Evolutionary conservation across 805 yeast genomes (phyloP).

Genomic region (Yamadazyma sp.): DNA sequence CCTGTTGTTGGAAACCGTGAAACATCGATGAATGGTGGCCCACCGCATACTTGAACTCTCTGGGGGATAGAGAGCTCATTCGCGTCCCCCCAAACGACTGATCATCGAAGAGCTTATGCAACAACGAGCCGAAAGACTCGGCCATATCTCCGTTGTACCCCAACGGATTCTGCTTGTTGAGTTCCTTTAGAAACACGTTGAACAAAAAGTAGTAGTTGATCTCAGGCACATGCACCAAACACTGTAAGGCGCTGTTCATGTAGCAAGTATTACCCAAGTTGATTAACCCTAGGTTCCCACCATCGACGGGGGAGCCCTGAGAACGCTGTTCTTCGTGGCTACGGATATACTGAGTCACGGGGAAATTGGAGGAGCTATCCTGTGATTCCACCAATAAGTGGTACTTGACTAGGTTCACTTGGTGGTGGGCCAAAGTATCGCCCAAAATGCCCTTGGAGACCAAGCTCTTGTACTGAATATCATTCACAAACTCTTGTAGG

Average conservation of each 20-base stretch:
- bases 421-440: conserved; percentile 30
- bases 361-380: conserved; percentile 15
- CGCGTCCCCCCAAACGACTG: neutral
- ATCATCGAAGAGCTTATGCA: conserved; percentile 56
- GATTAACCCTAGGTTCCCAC: conserved; percentile 56
- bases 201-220: conserved; percentile 70
- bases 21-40: conserved; percentile 80
- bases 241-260: conserved; percentile 93
- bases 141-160: conserved; percentile 88
- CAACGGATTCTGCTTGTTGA: conserved; percentile 76
- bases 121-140: conserved; percentile 62
- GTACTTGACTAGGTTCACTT: conserved; percentile 23
- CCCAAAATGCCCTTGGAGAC: conserved; percentile 25
- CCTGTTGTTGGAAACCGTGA: conserved; percentile 84
- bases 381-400: conserved; percentile 31
- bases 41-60: conserved; percentile 72
- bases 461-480: conserved; percentile 28
- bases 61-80: conserved; percentile 49
- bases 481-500: conserved; percentile 27
- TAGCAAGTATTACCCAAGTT: conserved; percentile 91
- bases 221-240: conserved; percentile 84
- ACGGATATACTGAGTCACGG: conserved; percentile 3
- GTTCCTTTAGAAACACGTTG: conserved; percentile 58
- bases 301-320: conserved; percentile 17
- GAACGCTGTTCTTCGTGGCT: conserved; percentile 9